Percentiles rank a stretch among this genome's conserved stretches.
Conservation (phyloP, 306 rosid genomes). For the Hippophae rhamnoides region DNA sequence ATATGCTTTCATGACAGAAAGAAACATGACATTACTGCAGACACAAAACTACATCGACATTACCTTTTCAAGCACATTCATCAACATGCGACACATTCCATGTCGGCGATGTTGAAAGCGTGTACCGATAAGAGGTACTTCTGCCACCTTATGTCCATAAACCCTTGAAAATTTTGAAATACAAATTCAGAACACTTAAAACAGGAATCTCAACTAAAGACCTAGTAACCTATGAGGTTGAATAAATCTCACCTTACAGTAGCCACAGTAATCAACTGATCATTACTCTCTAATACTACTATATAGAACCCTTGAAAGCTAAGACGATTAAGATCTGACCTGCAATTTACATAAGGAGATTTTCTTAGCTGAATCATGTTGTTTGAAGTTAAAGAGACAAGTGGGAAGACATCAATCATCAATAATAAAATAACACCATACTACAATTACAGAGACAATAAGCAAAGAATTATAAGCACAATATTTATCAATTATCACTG, state of each 20-base stretch:
- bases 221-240: constrained; percentile 3
- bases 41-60: not conserved
- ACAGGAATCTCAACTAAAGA: constrained; percentile 13
- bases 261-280: constrained; percentile 72
- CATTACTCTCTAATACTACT: constrained; percentile 59
- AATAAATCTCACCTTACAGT: constrained; percentile 49
- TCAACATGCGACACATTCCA: constrained; percentile 80
- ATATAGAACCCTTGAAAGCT: constrained; percentile 77
- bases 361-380: not conserved
- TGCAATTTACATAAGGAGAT: constrained; percentile 22
- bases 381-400: too few species aligned
- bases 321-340: constrained; percentile 71
- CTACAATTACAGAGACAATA: too few species aligned
- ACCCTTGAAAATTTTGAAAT: constrained; percentile 40
- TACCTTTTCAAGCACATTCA: constrained; percentile 85
- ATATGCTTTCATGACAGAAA: not conserved
- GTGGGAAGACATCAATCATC: too few species aligned
- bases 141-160: constrained; percentile 70
- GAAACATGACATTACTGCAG: not conserved
- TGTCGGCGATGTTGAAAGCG: constrained; percentile 63
- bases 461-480: too few species aligned
- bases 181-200: constrained; percentile 4
- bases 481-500: too few species aligned
- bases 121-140: constrained; percentile 77
- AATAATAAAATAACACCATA: too few species aligned